Base-by-base conservation (phyloP, 1,284 basidiomycete genomes). In the Leccinum olivaceoglutinosum region DNA sequence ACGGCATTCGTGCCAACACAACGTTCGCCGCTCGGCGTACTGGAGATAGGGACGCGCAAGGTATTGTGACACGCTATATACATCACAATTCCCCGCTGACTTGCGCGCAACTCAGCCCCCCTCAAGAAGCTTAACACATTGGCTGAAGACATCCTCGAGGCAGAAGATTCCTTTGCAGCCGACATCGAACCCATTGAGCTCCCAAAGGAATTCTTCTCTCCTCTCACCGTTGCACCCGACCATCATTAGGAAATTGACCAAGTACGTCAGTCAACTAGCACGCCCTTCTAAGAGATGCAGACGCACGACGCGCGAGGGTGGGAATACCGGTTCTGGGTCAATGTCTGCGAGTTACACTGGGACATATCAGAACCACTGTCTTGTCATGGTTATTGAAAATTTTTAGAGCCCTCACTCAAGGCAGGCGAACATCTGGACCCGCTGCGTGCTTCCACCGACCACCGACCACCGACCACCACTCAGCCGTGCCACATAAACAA, bases 121-220 rank as follows among this genome's bases (percentile, higher is more conserved):
- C 76, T 93, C 8, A 87, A 93, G 70, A 94, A 91, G 71, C 80
- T 96, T 5, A 80, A 79, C 2, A 80, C 81, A 6, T 73, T 89
- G 18, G 78, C 96, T 1, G 93, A 96, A 65, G 93, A 96, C 63
- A 84, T 96, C 21, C 92, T 96, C 67, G 93, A 96, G 72, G 92
- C 93, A 0, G 91, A 96, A 71, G 94, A 96, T 71, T 75, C 83
- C 0, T 79, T 96, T 21, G 84, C 90, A 2, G 81, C 88, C 1
- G 87, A 91, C 64, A 78, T 84, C 1, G 81, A 85, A 49, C 66
- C 79, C 5, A 71, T 76, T 12, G 84, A 87, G 62, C 76, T 93
- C 9, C 81, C 86, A 10, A 69, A 77, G 25, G 83, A 86, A 4
- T 91, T 84, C 73, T 94, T 95, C 70, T 87, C 87, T 1, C 70